phyloP scores from a whole-genome alignment of 108 stramenopile species.

The Chaetoceros tenuissimus region DNA sequence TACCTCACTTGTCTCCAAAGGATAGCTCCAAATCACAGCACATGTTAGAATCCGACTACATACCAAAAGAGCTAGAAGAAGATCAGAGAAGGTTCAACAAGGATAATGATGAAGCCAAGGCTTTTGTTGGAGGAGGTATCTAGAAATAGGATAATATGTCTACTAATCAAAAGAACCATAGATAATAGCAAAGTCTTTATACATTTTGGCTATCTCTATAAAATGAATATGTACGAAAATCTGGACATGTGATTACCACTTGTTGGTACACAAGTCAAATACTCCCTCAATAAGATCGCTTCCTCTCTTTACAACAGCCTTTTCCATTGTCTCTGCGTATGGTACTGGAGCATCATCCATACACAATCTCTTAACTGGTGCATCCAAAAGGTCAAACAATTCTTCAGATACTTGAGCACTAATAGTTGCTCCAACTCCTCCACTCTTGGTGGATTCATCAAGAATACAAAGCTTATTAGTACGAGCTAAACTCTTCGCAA shows the following conservation, averaged over 20 bases:
- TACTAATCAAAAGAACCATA: not conserved
- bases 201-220: too few species aligned
- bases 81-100: slow-evolving; percentile 24
- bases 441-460: slow-evolving; percentile 93
- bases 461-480: slow-evolving; percentile 92
- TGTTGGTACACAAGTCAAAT: slow-evolving; percentile 67
- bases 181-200: too few species aligned
- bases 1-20: slow-evolving; percentile 28
- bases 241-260: too few species aligned
- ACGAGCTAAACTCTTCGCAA: slow-evolving; percentile 66
- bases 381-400: slow-evolving; percentile 92
- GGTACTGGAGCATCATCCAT: slow-evolving; percentile 98
- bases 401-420: slow-evolving; percentile 91
- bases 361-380: slow-evolving; percentile 91
- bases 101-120: slow-evolving; percentile 16
- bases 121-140: slow-evolving; percentile 29
- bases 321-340: slow-evolving; percentile 94
- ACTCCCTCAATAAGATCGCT: slow-evolving; percentile 82
- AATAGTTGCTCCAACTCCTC: slow-evolving; percentile 96
- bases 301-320: slow-evolving; percentile 90
- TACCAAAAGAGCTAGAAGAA: slow-evolving; percentile 16
- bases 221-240: too few species aligned
- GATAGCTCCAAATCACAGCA: slow-evolving; percentile 49
- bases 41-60: slow-evolving; percentile 23
- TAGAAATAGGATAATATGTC: not conserved